Conservation (phyloP, 495 filamentous ascomycete species). For the Talaromyces thailandensis region DNA sequence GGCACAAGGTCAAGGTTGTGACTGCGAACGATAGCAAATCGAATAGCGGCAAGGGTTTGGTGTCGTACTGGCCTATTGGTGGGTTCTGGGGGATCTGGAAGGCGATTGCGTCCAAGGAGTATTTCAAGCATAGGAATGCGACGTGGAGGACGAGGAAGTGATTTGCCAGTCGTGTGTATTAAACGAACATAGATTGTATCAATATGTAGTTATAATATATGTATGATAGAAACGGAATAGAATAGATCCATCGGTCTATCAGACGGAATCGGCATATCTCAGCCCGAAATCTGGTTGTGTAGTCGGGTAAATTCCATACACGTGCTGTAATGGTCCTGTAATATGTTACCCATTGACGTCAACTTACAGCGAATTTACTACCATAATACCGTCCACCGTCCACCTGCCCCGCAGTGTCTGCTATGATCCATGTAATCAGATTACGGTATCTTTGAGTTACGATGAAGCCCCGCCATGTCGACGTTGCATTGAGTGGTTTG, state of each 20-base stretch:
- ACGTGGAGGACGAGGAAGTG: slow-evolving; percentile 37
- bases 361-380: too few species aligned
- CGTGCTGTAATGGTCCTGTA: neutral
- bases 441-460: neutral
- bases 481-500: neutral
- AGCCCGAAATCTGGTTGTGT: neutral
- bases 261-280: too few species aligned
- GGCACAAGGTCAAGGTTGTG: slow-evolving; percentile 41
- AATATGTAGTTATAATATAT: too few species aligned
- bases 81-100: slow-evolving; percentile 48
- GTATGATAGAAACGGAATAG: neutral
- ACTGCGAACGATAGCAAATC: slow-evolving; percentile 10
- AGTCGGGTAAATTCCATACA: neutral
- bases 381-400: neutral
- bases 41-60: slow-evolving; percentile 8
- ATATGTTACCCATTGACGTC: too few species aligned
- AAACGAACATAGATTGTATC: neutral
- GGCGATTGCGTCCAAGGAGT: slow-evolving; percentile 46
- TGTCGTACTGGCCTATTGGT: slow-evolving; percentile 33
- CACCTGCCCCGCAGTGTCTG: neutral
- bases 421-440: neutral
- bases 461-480: neutral
- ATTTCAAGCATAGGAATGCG: slow-evolving; percentile 41
- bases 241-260: too few species aligned
- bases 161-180: neutral